Percentiles rank a stretch among this genome's conserved stretches.
These are phyloP conservation scores for Aspergillus caelatus DNA, from an alignment of 2,329 filamentous ascomycete genomes.

Conservation along the genomic window DNA sequence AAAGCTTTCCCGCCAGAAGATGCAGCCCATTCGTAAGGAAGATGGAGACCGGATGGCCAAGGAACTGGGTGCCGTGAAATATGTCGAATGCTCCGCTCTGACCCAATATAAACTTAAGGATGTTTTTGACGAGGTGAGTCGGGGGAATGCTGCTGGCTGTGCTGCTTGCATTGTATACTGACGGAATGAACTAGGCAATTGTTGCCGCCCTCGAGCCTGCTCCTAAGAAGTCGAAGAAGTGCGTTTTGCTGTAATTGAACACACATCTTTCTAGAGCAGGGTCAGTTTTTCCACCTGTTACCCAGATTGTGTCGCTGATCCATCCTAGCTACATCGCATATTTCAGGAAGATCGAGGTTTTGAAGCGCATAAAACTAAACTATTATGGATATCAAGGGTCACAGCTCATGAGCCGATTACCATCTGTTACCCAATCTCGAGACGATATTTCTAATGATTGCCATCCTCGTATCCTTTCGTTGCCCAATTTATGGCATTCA, in stretches of 20 bases:
- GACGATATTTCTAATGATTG: constrained; percentile 8
- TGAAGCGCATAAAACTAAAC: constrained; percentile 5
- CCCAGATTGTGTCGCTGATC: constrained; percentile 5
- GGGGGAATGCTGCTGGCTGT: background rate
- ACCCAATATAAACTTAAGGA: constrained; percentile 99
- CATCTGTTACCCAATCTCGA: constrained; percentile 5
- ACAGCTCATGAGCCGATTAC: constrained; percentile 4
- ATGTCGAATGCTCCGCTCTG: constrained; percentile 96
- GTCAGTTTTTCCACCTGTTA: constrained; percentile 7
- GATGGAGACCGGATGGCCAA: constrained; percentile 96
- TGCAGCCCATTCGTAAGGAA: constrained; percentile 87
- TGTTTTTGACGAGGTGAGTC: constrained; percentile 92
- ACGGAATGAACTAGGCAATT: constrained; percentile 68
- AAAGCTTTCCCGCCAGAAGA: constrained; percentile 94
- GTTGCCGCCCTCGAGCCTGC: constrained; percentile 90
- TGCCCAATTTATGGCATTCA: constrained; percentile 10
- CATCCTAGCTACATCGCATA: constrained; percentile 8
- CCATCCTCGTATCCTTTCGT: constrained; percentile 7
- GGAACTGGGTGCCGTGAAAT: constrained; percentile 96
- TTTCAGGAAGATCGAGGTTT: constrained; percentile 6
- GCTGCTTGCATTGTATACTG: background rate
- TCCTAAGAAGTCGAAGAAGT: constrained; percentile 78
- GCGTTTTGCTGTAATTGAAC: constrained; percentile 64
- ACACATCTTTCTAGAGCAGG: constrained; percentile 13
- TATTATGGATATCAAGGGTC: constrained; percentile 3